These are phyloP conservation scores for Botrytis paeoniae DNA, from an alignment of 2,329 filamentous ascomycete species.

Conservation along the genomic window DNA sequence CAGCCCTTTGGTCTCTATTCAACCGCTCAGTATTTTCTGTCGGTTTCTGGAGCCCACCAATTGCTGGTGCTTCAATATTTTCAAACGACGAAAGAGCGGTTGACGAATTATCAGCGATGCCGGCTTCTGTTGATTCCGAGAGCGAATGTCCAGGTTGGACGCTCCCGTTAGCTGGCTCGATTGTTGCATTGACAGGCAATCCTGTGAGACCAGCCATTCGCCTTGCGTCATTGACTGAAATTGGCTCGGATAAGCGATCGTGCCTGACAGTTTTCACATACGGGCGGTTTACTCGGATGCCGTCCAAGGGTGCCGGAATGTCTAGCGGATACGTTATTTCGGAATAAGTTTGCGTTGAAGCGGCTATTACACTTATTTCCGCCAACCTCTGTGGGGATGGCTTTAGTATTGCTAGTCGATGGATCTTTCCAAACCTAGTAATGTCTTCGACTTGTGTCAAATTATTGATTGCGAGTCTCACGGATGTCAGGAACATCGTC, in stretches of 20 bases:
- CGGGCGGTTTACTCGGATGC: conserved; percentile 1
- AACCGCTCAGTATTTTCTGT: neutral
- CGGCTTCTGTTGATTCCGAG: neutral
- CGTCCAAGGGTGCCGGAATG: neutral
- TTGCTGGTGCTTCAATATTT: neutral
- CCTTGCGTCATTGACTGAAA: conserved; percentile 8
- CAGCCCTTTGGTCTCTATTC: conserved; percentile 41
- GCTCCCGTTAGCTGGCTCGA: neutral
- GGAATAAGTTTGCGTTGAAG: conserved; percentile 44
- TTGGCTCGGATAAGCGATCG: conserved; percentile 12
- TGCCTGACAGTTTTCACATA: conserved; percentile 16
- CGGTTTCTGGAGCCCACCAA: neutral
- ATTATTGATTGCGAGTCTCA: conserved; percentile 69
- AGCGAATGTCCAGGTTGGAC: neutral
- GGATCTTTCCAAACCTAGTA: conserved; percentile 56
- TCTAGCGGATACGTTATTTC: conserved; percentile 59
- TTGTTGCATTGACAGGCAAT: neutral
- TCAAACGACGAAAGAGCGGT: neutral
- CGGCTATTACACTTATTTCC: conserved; percentile 38
- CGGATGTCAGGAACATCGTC: conserved; percentile 71
- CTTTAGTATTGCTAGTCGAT: conserved; percentile 73
- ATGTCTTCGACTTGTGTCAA: conserved; percentile 82
- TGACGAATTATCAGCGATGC: neutral
- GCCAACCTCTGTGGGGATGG: conserved; percentile 35
- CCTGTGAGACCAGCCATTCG: conserved; percentile 2